A percentile compares a stretch with the other conserved stretches of the same genome.
Evolutionary conservation across 2,329 filamentous ascomycete genomes (phyloP).

Genomic region (Fusarium poae): DNA sequence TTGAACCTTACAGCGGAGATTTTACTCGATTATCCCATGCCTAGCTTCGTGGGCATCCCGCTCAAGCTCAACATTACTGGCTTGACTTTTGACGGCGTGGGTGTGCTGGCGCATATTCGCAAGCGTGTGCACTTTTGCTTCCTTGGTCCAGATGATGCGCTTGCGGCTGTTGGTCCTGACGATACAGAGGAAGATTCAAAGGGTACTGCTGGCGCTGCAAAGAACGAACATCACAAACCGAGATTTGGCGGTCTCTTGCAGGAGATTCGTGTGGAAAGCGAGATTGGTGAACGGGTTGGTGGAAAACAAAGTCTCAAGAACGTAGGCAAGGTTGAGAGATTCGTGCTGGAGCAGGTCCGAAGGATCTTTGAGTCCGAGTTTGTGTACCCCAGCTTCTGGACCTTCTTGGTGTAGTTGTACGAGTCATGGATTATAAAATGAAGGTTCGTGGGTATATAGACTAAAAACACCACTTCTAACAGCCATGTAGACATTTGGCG

Average conservation of each 20-base stretch:
- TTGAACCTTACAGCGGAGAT: conserved; percentile 95
- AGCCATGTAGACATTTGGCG: background rate
- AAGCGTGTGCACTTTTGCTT: conserved; percentile 95
- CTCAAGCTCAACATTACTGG: conserved; percentile 96
- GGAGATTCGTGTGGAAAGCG: conserved; percentile 95
- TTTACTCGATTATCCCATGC: conserved; percentile 97
- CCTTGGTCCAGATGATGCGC: conserved; percentile 88
- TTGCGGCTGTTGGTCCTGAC: conserved; percentile 73
- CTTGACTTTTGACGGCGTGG: conserved; percentile 93
- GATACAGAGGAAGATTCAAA: conserved; percentile 48
- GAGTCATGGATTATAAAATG: conserved; percentile 10
- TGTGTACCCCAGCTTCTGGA: conserved; percentile 99
- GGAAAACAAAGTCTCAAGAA: conserved; percentile 98
- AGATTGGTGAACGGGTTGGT: conserved; percentile 92
- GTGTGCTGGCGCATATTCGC: conserved; percentile 90
- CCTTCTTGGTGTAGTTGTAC: conserved; percentile 79
- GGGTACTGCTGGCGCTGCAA: conserved; percentile 25
- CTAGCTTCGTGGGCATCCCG: conserved; percentile 95
- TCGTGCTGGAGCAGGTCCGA: conserved; percentile 95
- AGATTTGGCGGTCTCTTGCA: conserved; percentile 82
- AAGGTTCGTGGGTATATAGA: conserved; percentile 44
- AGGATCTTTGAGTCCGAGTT: conserved; percentile 99
- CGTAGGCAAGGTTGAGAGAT: conserved; percentile 97
- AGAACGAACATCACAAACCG: conserved; percentile 49
- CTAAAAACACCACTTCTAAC: conserved; percentile 24